These are phyloP conservation scores for Perkinsus chesapeaki DNA, from an alignment of 169 alveolate species.

Conservation along the genomic window DNA sequence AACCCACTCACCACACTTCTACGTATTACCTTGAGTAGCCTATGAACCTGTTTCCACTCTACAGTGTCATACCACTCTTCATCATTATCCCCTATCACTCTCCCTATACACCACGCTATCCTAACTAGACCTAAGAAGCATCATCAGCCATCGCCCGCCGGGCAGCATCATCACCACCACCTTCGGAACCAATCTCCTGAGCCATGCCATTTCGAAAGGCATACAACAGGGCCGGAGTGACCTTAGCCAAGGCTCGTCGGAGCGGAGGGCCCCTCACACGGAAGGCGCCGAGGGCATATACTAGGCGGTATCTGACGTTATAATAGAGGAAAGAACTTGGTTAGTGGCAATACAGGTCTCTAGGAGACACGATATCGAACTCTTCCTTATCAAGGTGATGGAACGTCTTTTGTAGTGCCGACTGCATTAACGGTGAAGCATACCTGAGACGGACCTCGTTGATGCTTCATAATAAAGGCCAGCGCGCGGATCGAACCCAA, in stretches of 20 bases:
- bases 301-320: background rate
- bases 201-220: background rate
- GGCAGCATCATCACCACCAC: no score
- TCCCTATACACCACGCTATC: background rate
- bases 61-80: background rate
- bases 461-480: no score
- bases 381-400: background rate
- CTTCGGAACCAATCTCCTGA: background rate
- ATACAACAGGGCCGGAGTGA: background rate
- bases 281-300: background rate
- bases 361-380: background rate
- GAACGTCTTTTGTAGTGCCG: background rate
- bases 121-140: background rate
- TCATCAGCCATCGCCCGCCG: no score
- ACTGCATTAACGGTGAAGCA: background rate
- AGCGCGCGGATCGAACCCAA: slow-evolving; percentile 95
- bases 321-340: no score
- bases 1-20: background rate
- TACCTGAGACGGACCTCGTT: background rate
- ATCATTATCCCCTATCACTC: background rate
- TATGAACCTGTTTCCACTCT: background rate
- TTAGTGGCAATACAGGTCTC: no score
- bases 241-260: background rate
- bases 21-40: background rate
- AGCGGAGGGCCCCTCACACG: background rate